A percentile compares a stretch with the other conserved stretches of the same genome.
These are phyloP conservation scores for Kalmusia sp. DNA, from an alignment of 2,329 filamentous ascomycete genomes.

Conservation along the genomic window DNA sequence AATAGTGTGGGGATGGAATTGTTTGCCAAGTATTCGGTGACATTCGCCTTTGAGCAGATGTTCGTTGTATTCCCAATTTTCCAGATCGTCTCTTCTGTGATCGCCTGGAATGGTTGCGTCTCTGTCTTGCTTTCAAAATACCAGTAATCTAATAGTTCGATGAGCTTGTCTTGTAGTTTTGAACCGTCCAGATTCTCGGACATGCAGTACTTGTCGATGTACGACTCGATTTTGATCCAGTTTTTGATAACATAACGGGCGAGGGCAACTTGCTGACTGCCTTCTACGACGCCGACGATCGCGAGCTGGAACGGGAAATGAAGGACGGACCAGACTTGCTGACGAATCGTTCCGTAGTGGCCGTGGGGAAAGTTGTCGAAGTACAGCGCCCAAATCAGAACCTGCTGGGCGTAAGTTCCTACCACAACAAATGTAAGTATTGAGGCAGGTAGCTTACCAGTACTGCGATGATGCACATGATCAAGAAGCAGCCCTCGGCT, in stretches of 20 bases:
- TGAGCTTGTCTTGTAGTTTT: conserved; percentile 37
- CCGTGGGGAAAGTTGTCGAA: conserved; percentile 62
- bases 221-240: conserved; percentile 48
- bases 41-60: conserved; percentile 37
- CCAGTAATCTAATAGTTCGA: conserved; percentile 31
- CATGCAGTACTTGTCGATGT: conserved; percentile 47
- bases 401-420: conserved; percentile 16
- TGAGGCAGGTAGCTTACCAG: too few species aligned
- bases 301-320: conserved; percentile 71
- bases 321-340: conserved; percentile 64
- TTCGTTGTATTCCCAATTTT: conserved; percentile 38
- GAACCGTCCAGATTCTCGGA: conserved; percentile 35
- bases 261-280: conserved; percentile 64
- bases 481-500: conserved; percentile 41
- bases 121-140: conserved; percentile 42
- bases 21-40: conserved; percentile 13
- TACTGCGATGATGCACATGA: conserved; percentile 46
- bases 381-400: conserved; percentile 69
- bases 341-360: conserved; percentile 61
- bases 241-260: conserved; percentile 56
- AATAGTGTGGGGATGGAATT: conserved; percentile 28
- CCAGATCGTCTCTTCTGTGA: conserved; percentile 21
- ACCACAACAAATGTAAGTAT: neutral
- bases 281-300: conserved; percentile 70
- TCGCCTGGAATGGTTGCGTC: conserved; percentile 23